phyloP scores from a whole-genome alignment of 305 asterid genomes.

The Fraxinus dipetala region DNA sequence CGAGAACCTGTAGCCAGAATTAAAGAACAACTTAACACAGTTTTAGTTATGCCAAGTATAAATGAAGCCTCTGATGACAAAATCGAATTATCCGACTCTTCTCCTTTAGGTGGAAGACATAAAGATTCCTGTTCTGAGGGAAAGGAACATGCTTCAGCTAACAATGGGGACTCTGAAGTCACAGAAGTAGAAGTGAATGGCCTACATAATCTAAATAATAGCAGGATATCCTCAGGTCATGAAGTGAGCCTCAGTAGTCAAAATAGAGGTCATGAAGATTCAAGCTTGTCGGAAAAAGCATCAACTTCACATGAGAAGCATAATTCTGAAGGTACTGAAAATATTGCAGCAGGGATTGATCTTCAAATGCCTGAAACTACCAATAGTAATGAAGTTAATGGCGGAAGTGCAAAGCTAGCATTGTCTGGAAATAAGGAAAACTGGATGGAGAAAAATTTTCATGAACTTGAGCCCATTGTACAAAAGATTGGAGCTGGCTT shows the following conservation, averaged over 20 bases:
- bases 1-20: slow-evolving; percentile 32
- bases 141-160: slow-evolving; percentile 10
- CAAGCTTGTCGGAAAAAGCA: slow-evolving; percentile 21
- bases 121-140: slow-evolving; percentile 17
- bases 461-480: slow-evolving; percentile 74
- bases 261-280: slow-evolving; percentile 29
- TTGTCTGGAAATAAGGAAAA: slow-evolving; percentile 41
- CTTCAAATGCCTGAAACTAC: slow-evolving; percentile 34
- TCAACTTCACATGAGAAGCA: slow-evolving; percentile 24
- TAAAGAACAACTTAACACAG: slow-evolving; percentile 25
- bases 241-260: slow-evolving; percentile 25
- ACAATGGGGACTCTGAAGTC: slow-evolving; percentile 23
- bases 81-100: slow-evolving; percentile 22
- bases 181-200: slow-evolving; percentile 29
- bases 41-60: slow-evolving; percentile 20
- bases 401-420: slow-evolving; percentile 31
- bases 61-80: slow-evolving; percentile 23
- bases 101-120: slow-evolving; percentile 19
- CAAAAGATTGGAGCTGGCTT: slow-evolving; percentile 69
- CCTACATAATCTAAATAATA: slow-evolving; percentile 25
- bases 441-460: slow-evolving; percentile 84
- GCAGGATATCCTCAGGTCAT: slow-evolving; percentile 28
- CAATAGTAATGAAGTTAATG: slow-evolving; percentile 30
- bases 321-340: slow-evolving; percentile 29
- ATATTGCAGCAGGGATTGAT: slow-evolving; percentile 22